Evolutionary conservation across 208 protist genomes (phyloP), one percentile per base, ranked within the genome.

Genomic region (Leishmania mexicana): DNA sequence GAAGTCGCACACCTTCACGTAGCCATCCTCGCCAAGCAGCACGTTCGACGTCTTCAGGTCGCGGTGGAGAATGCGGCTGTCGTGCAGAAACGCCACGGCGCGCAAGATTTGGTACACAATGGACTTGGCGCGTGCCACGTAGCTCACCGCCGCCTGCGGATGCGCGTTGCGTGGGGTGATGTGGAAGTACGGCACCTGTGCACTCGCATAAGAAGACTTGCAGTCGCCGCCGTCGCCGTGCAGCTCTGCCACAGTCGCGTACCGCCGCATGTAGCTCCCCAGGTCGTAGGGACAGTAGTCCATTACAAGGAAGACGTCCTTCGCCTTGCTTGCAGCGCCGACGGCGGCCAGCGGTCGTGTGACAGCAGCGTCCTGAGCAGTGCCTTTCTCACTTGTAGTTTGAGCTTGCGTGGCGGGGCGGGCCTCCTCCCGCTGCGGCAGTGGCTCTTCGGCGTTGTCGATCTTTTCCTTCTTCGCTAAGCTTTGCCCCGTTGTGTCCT

Each of bases 11-110:
- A 98, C 53, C 82, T 98, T 96, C 78, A 96, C 91, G 28, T 85
- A 65, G 38, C 93, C 93, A 67, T 91, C 45, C 65, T 75, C 71
- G 79, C 87, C 86, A 49, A 98, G 84, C 31, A 98, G 90, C 53
- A 98, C 86, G 75, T 98, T 98, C 35, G 94, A 95, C 38, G 94
- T 88, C 81, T 98, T 98, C 75, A 98, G 77, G 67, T 98, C 96
- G 45, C 94, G 93, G 74, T 98, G 96, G 38, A 97, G 78, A 31
- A 97, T 88, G 62, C 92, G 92, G 71, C 95, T 90, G 8, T 85
- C 90, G 83, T 98, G 96, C 64, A 98, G 75, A 81, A 96, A 98
- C 45, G 79, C 78, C 11, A 97, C 77, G 0, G 85, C 96, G 67
- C 75, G 62, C 65, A 97, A 90, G 8, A 98, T 77, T 64, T 97